These are phyloP conservation scores for Styphnolobium japonicum DNA, from an alignment of 306 rosid species.

Conservation along the genomic window DNA sequence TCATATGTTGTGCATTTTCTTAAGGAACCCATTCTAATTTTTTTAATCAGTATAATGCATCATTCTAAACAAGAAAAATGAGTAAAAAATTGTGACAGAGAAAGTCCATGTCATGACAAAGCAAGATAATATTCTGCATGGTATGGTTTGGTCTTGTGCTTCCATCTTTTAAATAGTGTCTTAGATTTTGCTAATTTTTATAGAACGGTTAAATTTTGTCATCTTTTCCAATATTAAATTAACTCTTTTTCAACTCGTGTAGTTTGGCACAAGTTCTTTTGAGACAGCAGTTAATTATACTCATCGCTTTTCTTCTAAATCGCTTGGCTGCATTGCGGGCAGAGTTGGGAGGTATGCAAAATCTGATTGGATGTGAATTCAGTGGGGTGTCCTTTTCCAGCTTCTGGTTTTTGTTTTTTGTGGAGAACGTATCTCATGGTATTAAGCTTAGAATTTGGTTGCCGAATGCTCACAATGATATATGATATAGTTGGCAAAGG, in stretches of 20 bases:
- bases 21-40: neutral
- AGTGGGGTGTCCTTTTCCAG: neutral
- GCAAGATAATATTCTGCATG: neutral
- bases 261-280: conserved; percentile 79
- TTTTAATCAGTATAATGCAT: neutral
- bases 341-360: conserved; percentile 81
- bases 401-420: neutral
- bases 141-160: neutral
- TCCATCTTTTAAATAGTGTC: conserved; percentile 14
- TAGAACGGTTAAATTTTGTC: neutral
- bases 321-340: conserved; percentile 82
- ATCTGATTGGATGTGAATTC: conserved; percentile 17
- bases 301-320: conserved; percentile 75
- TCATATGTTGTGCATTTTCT: neutral
- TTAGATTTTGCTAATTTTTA: conserved; percentile 10
- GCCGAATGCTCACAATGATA: neutral
- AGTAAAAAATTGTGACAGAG: neutral
- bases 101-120: neutral
- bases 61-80: neutral
- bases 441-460: neutral
- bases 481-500: neutral
- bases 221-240: conserved; percentile 26
- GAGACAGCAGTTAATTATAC: conserved; percentile 69
- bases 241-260: conserved; percentile 42
- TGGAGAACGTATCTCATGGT: neutral